A percentile compares a stretch with the other conserved stretches of the same genome.
Conservation (phyloP, 495 filamentous ascomycete species). For the Hyaloscypha bicolor region DNA sequence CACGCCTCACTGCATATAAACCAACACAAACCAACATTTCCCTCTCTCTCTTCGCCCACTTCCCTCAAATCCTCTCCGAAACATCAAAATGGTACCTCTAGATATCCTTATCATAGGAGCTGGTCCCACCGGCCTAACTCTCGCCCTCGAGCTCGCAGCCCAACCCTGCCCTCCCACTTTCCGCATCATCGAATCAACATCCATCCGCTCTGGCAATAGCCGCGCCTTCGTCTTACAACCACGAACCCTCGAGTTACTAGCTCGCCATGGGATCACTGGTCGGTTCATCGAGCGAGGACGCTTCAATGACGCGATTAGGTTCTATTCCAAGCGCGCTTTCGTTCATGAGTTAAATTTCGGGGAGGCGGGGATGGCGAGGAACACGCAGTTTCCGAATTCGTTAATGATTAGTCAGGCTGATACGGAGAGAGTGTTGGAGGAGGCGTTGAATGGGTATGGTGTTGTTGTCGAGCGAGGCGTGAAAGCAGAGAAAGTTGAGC, state of each 20-base stretch:
- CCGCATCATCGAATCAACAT: conserved; percentile 41
- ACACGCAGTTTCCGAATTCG: conserved; percentile 41
- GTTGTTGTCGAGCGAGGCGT: conserved; percentile 40
- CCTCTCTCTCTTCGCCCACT: background rate
- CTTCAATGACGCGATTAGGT: conserved; percentile 33
- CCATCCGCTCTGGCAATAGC: conserved; percentile 41
- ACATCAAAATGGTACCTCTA: background rate
- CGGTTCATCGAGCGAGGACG: conserved; percentile 35
- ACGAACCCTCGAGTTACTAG: conserved; percentile 47
- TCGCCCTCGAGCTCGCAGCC: conserved; percentile 51
- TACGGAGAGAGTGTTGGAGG: conserved; percentile 44
- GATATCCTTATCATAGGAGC: conserved; percentile 54
- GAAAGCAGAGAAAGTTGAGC: conserved; percentile 35
- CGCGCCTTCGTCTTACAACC: conserved; percentile 48
- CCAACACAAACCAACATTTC: too few relatives aligned
- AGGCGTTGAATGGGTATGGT: conserved; percentile 37
- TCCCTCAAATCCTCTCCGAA: background rate
- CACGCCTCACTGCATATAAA: too few relatives aligned
- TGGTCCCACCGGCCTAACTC: conserved; percentile 58
- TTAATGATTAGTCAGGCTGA: conserved; percentile 45
- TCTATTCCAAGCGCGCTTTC: conserved; percentile 38
- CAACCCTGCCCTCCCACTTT: conserved; percentile 40
- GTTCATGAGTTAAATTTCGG: conserved; percentile 30
- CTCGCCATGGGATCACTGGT: conserved; percentile 42
- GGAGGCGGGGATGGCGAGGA: conserved; percentile 33